Evolutionary conservation across 2,329 filamentous ascomycete genomes (phyloP).

Genomic region (Diaporthe ilicicola): DNA sequence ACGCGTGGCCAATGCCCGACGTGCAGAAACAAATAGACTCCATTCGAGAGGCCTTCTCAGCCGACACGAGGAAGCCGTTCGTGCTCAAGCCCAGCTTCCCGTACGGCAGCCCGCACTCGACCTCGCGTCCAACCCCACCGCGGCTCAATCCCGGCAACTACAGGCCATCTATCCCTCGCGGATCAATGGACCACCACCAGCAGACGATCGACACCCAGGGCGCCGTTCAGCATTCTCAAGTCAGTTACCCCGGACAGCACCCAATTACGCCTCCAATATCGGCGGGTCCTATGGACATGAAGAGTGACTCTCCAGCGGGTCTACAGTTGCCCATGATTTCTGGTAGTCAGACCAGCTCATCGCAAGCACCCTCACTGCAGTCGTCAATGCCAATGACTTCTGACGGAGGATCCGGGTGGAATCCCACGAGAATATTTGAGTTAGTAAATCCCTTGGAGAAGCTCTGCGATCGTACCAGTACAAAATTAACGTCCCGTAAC

Average conservation of each 20-base stretch:
- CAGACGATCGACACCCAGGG: slow-evolving; percentile 61
- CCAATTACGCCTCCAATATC: slow-evolving; percentile 85
- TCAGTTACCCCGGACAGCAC: slow-evolving; percentile 71
- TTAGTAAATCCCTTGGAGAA: slow-evolving; percentile 58
- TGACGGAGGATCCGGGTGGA: slow-evolving; percentile 75
- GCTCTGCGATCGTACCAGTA: slow-evolving; percentile 25
- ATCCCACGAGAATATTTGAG: slow-evolving; percentile 90
- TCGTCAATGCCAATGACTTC: slow-evolving; percentile 64
- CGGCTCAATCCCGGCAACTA: slow-evolving; percentile 54
- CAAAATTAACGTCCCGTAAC: slow-evolving; percentile 34
- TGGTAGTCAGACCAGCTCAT: slow-evolving; percentile 53
- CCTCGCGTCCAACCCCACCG: slow-evolving; percentile 70
- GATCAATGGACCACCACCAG: slow-evolving; percentile 61
- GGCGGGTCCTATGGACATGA: slow-evolving; percentile 74
- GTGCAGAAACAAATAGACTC: slow-evolving; percentile 91
- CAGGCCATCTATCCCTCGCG: slow-evolving; percentile 53
- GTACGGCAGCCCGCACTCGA: slow-evolving; percentile 79
- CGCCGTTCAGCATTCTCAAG: slow-evolving; percentile 62
- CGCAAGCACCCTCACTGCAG: slow-evolving; percentile 60
- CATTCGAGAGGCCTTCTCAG: slow-evolving; percentile 89
- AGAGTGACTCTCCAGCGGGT: slow-evolving; percentile 76
- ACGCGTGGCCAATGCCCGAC: slow-evolving; percentile 86
- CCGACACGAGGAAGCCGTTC: slow-evolving; percentile 84
- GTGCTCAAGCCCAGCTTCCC: slow-evolving; percentile 89
- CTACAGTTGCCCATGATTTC: slow-evolving; percentile 75